Evolutionary conservation across 2,329 filamentous ascomycete genomes (phyloP).

Genomic region (Penicillium capsulatum): DNA sequence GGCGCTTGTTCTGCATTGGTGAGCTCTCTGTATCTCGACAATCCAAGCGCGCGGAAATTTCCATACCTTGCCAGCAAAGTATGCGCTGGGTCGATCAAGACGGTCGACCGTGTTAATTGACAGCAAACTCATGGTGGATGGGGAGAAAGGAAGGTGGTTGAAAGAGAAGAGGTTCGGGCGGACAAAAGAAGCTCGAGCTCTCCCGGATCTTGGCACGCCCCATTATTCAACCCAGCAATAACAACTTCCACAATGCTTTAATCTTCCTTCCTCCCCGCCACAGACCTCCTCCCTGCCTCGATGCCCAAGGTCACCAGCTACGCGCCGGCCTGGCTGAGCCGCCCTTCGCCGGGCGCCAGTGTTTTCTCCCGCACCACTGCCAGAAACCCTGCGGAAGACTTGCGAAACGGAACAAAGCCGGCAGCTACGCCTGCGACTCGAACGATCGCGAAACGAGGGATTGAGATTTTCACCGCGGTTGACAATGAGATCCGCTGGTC

Average conservation of each 20-base stretch:
- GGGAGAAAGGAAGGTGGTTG: conserved; percentile 2
- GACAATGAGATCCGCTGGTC: conserved; percentile 91
- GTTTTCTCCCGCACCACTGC: conserved; percentile 62
- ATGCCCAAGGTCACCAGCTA: conserved; percentile 88
- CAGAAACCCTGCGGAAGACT: conserved; percentile 31
- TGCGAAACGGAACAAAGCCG: conserved; percentile 23
- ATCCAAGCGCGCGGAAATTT: too few relatives aligned
- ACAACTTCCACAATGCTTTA: conserved; percentile 16
- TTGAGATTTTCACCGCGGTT: conserved; percentile 82
- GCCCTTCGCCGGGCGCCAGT: conserved; percentile 69
- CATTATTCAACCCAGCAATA: conserved; percentile 22
- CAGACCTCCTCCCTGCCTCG: conserved; percentile 6
- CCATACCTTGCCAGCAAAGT: conserved; percentile 76
- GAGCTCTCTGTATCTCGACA: neutral
- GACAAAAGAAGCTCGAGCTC: conserved; percentile 24
- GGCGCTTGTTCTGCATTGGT: conserved; percentile 62
- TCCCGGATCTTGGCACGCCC: conserved; percentile 21
- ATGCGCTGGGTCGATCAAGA: conserved; percentile 90
- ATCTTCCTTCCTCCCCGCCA: neutral
- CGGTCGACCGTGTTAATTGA: conserved; percentile 69
- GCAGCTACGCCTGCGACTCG: conserved; percentile 42
- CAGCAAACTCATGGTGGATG: conserved; percentile 26
- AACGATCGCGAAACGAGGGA: conserved; percentile 75
- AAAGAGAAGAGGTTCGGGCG: conserved; percentile 3
- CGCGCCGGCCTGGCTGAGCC: conserved; percentile 80